Conservation (phyloP, 2,329 filamentous ascomycete genomes). For the Pseudocercospora ulei region DNA sequence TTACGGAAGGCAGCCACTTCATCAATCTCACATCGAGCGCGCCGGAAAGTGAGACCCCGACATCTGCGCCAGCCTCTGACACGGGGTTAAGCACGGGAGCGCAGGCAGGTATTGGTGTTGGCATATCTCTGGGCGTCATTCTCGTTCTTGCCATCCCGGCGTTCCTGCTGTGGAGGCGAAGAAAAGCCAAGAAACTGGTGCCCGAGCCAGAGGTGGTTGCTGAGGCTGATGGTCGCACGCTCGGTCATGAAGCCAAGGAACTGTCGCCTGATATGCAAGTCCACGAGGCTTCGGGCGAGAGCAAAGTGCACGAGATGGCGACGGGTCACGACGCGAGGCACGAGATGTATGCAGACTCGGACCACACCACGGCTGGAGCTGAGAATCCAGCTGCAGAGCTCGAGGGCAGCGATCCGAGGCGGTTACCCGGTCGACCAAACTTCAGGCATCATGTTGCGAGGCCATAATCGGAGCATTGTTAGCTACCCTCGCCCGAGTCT, state of each 20-base stretch:
- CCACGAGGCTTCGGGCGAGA: slow-evolving; percentile 2
- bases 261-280: not conserved
- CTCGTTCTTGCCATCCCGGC: slow-evolving; percentile 3
- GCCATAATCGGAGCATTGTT: too few species aligned
- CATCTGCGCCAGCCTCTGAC: not conserved
- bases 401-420: slow-evolving; percentile 3
- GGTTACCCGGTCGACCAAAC: not conserved
- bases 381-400: slow-evolving; percentile 1
- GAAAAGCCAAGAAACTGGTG: not conserved
- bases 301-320: not conserved
- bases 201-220: not conserved
- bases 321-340: not conserved
- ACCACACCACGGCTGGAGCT: not conserved
- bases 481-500: too few species aligned
- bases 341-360: not conserved
- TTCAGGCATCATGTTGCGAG: not conserved
- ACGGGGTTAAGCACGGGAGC: slow-evolving; percentile 9
- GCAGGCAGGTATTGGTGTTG: slow-evolving; percentile 13
- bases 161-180: slow-evolving; percentile 9
- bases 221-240: not conserved
- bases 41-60: not conserved
- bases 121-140: slow-evolving; percentile 7
- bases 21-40: slow-evolving; percentile 6
- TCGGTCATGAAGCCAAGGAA: not conserved
- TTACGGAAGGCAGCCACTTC: slow-evolving; percentile 6